Percentiles rank a stretch among this genome's conserved stretches.
Evolutionary conservation across 2,329 filamentous ascomycete species (phyloP).

Genomic region (Gremmenia infestans): DNA sequence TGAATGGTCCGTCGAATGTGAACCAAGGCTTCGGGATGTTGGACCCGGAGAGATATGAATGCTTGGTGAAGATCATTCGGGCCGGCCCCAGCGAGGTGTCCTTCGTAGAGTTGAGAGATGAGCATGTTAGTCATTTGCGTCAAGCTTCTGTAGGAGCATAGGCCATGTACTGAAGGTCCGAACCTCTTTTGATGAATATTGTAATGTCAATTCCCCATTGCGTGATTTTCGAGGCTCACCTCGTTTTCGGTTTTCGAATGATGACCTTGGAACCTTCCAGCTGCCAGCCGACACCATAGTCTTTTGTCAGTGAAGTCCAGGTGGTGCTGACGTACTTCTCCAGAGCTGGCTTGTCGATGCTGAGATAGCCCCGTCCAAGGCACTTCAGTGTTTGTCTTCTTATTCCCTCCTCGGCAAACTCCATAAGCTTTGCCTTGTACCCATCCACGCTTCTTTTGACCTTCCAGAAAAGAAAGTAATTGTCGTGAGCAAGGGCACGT

Average conservation of each 20-base stretch:
- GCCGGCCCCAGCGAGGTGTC: background rate
- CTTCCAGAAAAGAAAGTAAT: slow-evolving; percentile 76
- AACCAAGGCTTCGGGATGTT: background rate
- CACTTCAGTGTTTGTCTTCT: slow-evolving; percentile 78
- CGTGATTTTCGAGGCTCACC: slow-evolving; percentile 25
- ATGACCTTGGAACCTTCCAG: slow-evolving; percentile 66
- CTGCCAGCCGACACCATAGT: slow-evolving; percentile 80
- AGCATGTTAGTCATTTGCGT: background rate
- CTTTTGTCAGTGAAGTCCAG: slow-evolving; percentile 67
- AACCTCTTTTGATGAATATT: no score
- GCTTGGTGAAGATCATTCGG: background rate
- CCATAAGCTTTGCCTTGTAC: slow-evolving; percentile 73
- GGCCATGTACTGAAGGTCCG: background rate
- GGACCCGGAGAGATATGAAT: background rate
- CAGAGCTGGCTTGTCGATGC: slow-evolving; percentile 62
- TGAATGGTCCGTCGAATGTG: background rate
- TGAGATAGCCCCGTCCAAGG: slow-evolving; percentile 76
- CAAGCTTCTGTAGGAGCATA: background rate
- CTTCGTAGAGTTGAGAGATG: no score
- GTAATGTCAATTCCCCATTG: no score
- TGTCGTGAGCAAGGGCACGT: slow-evolving; percentile 67
- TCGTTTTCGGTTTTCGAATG: slow-evolving; percentile 59
- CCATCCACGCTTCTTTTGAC: slow-evolving; percentile 70
- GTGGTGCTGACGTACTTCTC: slow-evolving; percentile 61
- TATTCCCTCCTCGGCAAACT: slow-evolving; percentile 72